These are phyloP conservation scores for Debaryomyces hansenii DNA, from an alignment of 805 yeast species.

Conservation along the genomic window DNA sequence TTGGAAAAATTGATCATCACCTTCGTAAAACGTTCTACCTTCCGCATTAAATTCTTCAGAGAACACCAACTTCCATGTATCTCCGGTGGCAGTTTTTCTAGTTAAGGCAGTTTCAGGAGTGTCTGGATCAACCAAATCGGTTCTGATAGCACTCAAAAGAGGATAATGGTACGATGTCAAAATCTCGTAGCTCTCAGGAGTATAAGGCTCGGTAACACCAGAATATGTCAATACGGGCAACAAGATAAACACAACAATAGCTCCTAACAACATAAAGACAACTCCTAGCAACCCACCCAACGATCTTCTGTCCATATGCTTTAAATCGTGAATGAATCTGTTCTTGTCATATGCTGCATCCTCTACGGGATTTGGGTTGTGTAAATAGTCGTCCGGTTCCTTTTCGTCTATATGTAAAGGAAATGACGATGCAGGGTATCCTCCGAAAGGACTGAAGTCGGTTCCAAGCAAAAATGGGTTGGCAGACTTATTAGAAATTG, in stretches of 20 bases:
- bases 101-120: slow-evolving; percentile 58
- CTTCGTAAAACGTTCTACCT: slow-evolving; percentile 86
- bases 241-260: slow-evolving; percentile 67
- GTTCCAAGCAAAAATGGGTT: slow-evolving; percentile 45
- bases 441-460: slow-evolving; percentile 93
- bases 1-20: slow-evolving; percentile 90
- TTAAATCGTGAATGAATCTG: slow-evolving; percentile 63
- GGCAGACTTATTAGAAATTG: slow-evolving; percentile 19
- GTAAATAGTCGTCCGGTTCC: slow-evolving; percentile 92
- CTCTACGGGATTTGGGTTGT: slow-evolving; percentile 92
- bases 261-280: slow-evolving; percentile 57
- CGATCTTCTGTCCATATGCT: slow-evolving; percentile 63
- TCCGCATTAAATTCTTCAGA: slow-evolving; percentile 89
- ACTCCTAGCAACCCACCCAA: slow-evolving; percentile 64
- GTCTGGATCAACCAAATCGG: slow-evolving; percentile 64
- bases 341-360: slow-evolving; percentile 84
- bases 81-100: slow-evolving; percentile 58
- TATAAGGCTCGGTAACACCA: slow-evolving; percentile 48
- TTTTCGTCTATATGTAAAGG: slow-evolving; percentile 90
- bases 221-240: slow-evolving; percentile 84
- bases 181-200: slow-evolving; percentile 38
- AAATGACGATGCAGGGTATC: slow-evolving; percentile 89
- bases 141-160: slow-evolving; percentile 55
- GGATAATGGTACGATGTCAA: slow-evolving; percentile 60
- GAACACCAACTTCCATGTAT: slow-evolving; percentile 73